Percentiles rank a stretch among this genome's conserved stretches.
Evolutionary conservation across 345 rosid genomes (phyloP).

Genomic region (Noccaea caerulescens): DNA sequence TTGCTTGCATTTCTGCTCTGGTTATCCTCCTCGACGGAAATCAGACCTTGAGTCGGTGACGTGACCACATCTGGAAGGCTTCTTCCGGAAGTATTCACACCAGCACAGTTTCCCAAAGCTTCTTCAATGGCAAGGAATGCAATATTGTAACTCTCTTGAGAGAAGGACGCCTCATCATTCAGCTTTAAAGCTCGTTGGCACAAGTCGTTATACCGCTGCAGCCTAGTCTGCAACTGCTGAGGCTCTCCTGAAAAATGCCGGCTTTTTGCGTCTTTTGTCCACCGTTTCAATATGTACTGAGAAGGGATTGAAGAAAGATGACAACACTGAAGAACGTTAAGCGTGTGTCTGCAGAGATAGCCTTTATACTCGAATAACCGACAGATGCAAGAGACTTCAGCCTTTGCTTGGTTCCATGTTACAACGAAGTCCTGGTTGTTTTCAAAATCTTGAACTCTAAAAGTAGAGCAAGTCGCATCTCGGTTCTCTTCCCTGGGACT

Average conservation of each 20-base stretch:
- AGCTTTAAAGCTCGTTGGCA: slow-evolving; percentile 58
- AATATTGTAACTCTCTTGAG: slow-evolving; percentile 66
- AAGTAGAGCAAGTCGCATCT: slow-evolving; percentile 51
- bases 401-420: slow-evolving; percentile 54
- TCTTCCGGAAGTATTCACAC: slow-evolving; percentile 56
- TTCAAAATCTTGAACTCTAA: slow-evolving; percentile 67
- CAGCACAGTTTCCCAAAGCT: slow-evolving; percentile 58
- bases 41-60: slow-evolving; percentile 58
- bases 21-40: slow-evolving; percentile 62
- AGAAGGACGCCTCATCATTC: slow-evolving; percentile 65
- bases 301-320: slow-evolving; percentile 60
- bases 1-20: slow-evolving; percentile 53
- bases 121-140: slow-evolving; percentile 64
- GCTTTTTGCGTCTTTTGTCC: slow-evolving; percentile 76
- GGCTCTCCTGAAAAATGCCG: slow-evolving; percentile 52
- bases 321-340: slow-evolving; percentile 69
- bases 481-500: slow-evolving; percentile 64
- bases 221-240: slow-evolving; percentile 57
- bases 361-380: slow-evolving; percentile 67
- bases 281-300: slow-evolving; percentile 64
- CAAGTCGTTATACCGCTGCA: slow-evolving; percentile 60
- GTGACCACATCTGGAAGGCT: slow-evolving; percentile 55
- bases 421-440: slow-evolving; percentile 60
- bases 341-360: slow-evolving; percentile 68
- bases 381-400: slow-evolving; percentile 65